phyloP scores from a whole-genome alignment of 352 stramenopile species.

The Blastocystis sp. region DNA sequence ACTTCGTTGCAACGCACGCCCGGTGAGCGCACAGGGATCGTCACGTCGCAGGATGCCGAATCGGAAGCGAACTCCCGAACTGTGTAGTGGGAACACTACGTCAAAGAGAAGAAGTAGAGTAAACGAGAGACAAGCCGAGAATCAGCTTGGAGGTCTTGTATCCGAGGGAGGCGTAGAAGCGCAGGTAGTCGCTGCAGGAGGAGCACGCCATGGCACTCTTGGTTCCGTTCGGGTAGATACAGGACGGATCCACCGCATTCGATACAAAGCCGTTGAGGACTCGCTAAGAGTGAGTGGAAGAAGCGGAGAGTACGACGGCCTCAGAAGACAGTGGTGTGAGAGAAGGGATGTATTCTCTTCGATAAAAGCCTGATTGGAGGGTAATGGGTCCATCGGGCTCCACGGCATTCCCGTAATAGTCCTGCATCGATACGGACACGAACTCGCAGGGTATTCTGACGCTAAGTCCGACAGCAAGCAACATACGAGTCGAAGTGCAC shows the following conservation, averaged over 20 bases:
- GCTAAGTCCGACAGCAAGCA: not conserved
- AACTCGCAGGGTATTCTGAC: slow-evolving; percentile 23
- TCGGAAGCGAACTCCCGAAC: slow-evolving; percentile 2
- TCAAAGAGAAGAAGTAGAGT: not conserved
- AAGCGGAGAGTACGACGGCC: not conserved
- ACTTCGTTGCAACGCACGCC: not conserved
- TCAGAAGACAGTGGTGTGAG: not conserved
- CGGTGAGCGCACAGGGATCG: not conserved
- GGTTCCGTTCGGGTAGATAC: not conserved
- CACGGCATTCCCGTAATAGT: slow-evolving; percentile 29
- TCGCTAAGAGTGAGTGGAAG: not conserved
- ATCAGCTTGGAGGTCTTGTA: slow-evolving; percentile 52
- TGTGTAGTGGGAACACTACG: slow-evolving; percentile 39
- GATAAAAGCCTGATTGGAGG: not conserved
- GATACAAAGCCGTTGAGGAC: not conserved
- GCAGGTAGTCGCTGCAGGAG: slow-evolving; percentile 19
- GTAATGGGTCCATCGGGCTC: not conserved
- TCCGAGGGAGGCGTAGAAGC: slow-evolving; percentile 11
- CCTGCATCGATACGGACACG: not conserved
- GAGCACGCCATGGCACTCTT: not conserved
- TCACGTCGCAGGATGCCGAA: not conserved
- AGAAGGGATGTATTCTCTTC: not conserved
- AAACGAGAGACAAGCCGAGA: not conserved
- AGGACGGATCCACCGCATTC: not conserved
- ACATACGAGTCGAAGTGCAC: not conserved